Base-by-base conservation (phyloP, 2,329 filamentous ascomycete genomes). In the Talaromyces amestolkiae region DNA sequence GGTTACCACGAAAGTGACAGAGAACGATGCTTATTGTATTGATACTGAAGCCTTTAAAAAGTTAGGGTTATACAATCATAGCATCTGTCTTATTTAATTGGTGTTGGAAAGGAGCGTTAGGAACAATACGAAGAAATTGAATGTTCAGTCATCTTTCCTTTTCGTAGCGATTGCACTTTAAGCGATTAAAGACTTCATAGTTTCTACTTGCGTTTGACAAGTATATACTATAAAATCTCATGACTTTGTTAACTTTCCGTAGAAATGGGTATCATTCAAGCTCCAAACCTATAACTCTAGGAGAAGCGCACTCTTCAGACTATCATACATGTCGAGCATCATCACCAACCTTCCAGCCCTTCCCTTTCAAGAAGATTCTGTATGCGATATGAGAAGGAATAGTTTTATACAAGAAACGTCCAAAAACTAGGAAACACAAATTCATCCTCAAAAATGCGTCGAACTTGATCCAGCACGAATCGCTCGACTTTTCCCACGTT, bases 401-500 rank as follows among this genome's bases (percentile, higher is more conserved):
- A 37, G 2, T 56, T 45, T 63, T 54, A 97, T 53, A 98, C 89
- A 72, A 99, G 81, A 77, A 98, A 97, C 0, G 94, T 98, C 93
- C 94, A 98, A 79, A 96, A 98, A 78, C 93, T 97, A 53, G 95
- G 95, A 80, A 96, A 98, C 68, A 98, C 93, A 80, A 98, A 95
- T 77, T 99, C 95, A 75, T 98, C 95, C 79, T 99, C 95, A 74
- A 99, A 98, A 72, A 99, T 98, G 74, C 93, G 87, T 75, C 94
- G 88, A 68, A 99, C 95, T 79, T 98, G 94, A 77, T 98, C 94
- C 66, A 99, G 84, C 65, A 99, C 92, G 77, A 99, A 99, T 72
- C 92, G 91, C 81, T 99, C 95, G 65, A 99, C 95, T 83, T 99
- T 99, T 66, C 95, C 94, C 59, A 99, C 94, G 76, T 99, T 99